Percentiles rank a stretch among this genome's conserved stretches.
phyloP scores from a whole-genome alignment of 345 rosid species.

The Raphanus raphanistrum region DNA sequence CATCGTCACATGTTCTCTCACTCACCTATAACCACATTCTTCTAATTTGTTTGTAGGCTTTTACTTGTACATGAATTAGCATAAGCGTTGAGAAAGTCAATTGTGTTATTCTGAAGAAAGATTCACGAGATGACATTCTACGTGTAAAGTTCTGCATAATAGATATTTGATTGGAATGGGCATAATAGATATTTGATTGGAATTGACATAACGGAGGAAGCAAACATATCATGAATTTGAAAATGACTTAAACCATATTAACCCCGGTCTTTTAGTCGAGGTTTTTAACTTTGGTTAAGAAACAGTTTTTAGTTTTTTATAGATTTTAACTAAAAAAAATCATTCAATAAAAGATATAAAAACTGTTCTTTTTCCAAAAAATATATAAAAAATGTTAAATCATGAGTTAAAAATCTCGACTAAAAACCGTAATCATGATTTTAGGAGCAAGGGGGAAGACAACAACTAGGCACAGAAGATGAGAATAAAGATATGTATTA shows the following conservation, averaged over 20 bases:
- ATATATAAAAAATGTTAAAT: too few relatives aligned
- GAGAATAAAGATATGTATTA: conserved; percentile 8
- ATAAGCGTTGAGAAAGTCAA: conserved; percentile 5
- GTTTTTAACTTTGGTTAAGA: too few relatives aligned
- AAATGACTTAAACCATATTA: not conserved
- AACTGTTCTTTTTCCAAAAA: too few relatives aligned
- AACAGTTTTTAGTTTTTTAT: too few relatives aligned
- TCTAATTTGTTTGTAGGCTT: not conserved
- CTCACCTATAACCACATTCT: conserved; percentile 10
- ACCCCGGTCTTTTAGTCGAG: too few relatives aligned
- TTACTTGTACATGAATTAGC: not conserved
- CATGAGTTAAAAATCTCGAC: too few relatives aligned
- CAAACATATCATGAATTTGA: conserved; percentile 17
- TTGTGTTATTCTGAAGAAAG: not conserved
- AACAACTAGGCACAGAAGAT: conserved; percentile 22
- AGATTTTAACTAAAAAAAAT: too few relatives aligned
- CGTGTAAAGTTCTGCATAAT: not conserved
- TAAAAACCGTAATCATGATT: too few relatives aligned
- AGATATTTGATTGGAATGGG: conserved; percentile 15
- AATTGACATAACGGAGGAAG: conserved; percentile 16
- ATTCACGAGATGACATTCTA: not conserved
- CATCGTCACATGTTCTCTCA: conserved; percentile 16
- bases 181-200: conserved; percentile 10
- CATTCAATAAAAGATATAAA: too few relatives aligned
- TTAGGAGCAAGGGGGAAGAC: conserved; percentile 10